Conservation (phyloP, 1,139 yeast species). For the Sugiyamaella neomexicana region DNA sequence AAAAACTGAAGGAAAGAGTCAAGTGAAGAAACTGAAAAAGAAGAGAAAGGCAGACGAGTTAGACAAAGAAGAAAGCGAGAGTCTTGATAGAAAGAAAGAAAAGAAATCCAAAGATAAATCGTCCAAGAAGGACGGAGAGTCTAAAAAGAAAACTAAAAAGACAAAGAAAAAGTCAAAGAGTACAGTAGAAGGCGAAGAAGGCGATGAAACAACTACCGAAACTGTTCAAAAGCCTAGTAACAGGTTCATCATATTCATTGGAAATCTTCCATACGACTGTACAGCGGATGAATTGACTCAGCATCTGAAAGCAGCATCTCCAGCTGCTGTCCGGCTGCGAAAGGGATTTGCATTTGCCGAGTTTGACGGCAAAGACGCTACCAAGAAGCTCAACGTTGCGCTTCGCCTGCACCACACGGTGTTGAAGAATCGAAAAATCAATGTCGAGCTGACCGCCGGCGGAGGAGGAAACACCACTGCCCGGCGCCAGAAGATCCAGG, state of each 20-base stretch:
- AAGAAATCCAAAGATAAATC: slow-evolving; percentile 59
- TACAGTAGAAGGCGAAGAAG: slow-evolving; percentile 16
- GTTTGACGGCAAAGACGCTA: slow-evolving; percentile 67
- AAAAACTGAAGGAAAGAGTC: slow-evolving; percentile 19
- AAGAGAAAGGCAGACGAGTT: slow-evolving; percentile 21
- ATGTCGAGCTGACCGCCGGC: slow-evolving; percentile 95
- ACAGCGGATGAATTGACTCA: slow-evolving; percentile 59
- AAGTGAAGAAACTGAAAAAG: slow-evolving; percentile 18
- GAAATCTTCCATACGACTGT: slow-evolving; percentile 78
- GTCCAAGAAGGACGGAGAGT: slow-evolving; percentile 43
- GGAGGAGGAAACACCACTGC: slow-evolving; percentile 91
- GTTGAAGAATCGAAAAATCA: slow-evolving; percentile 70
- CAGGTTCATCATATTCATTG: slow-evolving; percentile 85
- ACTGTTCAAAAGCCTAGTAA: slow-evolving; percentile 55
- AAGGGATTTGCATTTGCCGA: slow-evolving; percentile 91
- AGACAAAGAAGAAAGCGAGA: slow-evolving; percentile 29
- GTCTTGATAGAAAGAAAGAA: slow-evolving; percentile 48
- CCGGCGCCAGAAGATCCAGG: slow-evolving; percentile 68
- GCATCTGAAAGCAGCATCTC: slow-evolving; percentile 83
- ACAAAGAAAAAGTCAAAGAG: slow-evolving; percentile 17
- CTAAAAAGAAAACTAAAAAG: slow-evolving; percentile 20
- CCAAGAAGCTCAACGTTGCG: slow-evolving; percentile 69
- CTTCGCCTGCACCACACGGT: slow-evolving; percentile 76
- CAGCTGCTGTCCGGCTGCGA: slow-evolving; percentile 75
- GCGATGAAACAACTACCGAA: slow-evolving; percentile 17